These are phyloP conservation scores for Trichoderma sp. DNA, from an alignment of 2,329 filamentous ascomycete genomes.

Conservation along the genomic window DNA sequence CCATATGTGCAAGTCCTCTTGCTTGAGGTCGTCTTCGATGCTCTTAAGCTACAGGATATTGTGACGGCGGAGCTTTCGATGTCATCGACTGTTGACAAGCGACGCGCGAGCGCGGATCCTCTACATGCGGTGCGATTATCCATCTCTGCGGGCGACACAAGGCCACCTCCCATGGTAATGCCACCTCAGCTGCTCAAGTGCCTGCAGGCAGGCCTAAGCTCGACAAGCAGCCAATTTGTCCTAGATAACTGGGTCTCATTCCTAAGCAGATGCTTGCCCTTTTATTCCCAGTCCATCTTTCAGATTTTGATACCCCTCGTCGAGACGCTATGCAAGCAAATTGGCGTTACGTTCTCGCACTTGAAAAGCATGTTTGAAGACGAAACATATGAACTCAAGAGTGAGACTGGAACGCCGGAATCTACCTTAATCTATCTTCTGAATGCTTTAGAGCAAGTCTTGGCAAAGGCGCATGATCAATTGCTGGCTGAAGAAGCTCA, in stretches of 20 bases:
- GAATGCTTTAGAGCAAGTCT: slow-evolving; percentile 87
- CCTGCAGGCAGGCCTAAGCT: slow-evolving; percentile 76
- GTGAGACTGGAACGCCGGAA: slow-evolving; percentile 50
- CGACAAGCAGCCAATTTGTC: slow-evolving; percentile 67
- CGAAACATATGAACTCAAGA: slow-evolving; percentile 23
- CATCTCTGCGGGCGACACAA: slow-evolving; percentile 31
- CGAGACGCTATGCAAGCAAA: slow-evolving; percentile 80
- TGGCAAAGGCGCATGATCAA: slow-evolving; percentile 82
- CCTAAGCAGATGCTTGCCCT: slow-evolving; percentile 74
- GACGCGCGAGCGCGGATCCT: slow-evolving; percentile 41
- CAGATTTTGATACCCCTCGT: slow-evolving; percentile 87
- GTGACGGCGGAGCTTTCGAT: slow-evolving; percentile 39
- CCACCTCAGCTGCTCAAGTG: slow-evolving; percentile 75
- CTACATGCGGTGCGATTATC: slow-evolving; percentile 40
- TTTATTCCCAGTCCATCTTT: slow-evolving; percentile 82
- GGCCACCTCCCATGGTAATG: slow-evolving; percentile 43
- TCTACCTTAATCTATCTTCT: slow-evolving; percentile 78
- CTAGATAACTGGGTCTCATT: slow-evolving; percentile 92
- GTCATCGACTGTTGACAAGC: slow-evolving; percentile 48
- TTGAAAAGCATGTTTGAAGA: slow-evolving; percentile 62
- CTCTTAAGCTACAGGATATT: slow-evolving; percentile 62
- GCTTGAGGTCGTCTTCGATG: slow-evolving; percentile 72
- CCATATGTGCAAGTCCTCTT: slow-evolving; percentile 72
- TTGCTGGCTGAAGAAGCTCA: slow-evolving; percentile 73
- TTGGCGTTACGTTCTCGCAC: slow-evolving; percentile 67